Base-by-base conservation (phyloP, 345 rosid species). In the Populus tremula region DNA sequence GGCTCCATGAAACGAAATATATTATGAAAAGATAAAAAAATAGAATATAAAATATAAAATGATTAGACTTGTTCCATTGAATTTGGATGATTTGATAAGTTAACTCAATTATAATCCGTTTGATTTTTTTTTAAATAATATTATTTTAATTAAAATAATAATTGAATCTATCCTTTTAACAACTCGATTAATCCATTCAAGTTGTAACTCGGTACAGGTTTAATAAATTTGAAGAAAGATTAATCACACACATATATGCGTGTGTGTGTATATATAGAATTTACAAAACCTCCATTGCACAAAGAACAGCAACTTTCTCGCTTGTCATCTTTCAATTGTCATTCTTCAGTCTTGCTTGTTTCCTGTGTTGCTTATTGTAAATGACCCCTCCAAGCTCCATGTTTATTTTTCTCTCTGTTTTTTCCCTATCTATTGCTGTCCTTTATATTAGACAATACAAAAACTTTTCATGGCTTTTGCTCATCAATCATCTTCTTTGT, bases 281-380 rank as follows among this genome's bases (percentile, higher is more conserved):
- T 33, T 29, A 66, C 18, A 8, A 43, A n/a, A 41, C 21, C 16
- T 70, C 9, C 62, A 17, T 29, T 47, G 23, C 73, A 49, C 29
- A 8, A 49, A 25, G 36, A 49, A 70, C 43, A 70, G 6, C 33
- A 6, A 56, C 16, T 74, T 8, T 66, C 10, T 14, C 25, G 14
- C 59, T 80, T 72, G 87, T 82, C 86, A 23, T 35, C 77, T 79
- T 75, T 53, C 77, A 27, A 50, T 76, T 71, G 86, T 79, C 86
- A n/a, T 54, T 56, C 64, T 61, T 50, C 49, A 21, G 54, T 17
- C 72, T 27, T 33, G 41, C 70, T 69, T 49, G 54, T 67, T 74
- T 65, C 77, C 56, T 31, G 43, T 69, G 76, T 65, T 74, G 85
- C 86, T 87, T 63, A 49, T 64, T 82, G 83, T 69, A 69, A 33